These are phyloP conservation scores for Trichoderma atrobrunneum DNA, from an alignment of 2,329 filamentous ascomycete species.

Conservation along the genomic window DNA sequence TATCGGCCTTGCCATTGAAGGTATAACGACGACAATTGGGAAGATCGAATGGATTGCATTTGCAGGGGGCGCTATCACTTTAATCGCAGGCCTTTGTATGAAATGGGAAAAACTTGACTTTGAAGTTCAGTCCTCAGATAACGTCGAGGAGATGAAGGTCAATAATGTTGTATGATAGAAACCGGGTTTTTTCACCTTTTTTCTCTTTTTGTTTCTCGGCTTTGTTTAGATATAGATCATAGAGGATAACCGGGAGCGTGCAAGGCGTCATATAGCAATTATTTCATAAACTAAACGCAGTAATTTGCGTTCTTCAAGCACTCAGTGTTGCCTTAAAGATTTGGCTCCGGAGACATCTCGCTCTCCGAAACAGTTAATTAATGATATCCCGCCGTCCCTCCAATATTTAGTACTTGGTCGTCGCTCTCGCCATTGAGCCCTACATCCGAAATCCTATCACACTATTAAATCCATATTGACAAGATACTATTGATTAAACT, in stretches of 20 bases:
- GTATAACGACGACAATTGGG: constrained; percentile 29
- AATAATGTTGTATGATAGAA: not conserved
- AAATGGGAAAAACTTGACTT: constrained; percentile 31
- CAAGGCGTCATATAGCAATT: not conserved
- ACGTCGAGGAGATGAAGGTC: not conserved
- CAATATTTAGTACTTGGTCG: not conserved
- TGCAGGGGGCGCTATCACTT: constrained; percentile 27
- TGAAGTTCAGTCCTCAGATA: not conserved
- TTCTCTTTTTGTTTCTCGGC: not conserved
- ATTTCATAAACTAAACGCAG: too few species aligned
- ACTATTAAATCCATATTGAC: not conserved
- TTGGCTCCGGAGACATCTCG: not conserved
- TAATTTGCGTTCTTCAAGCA: too few species aligned
- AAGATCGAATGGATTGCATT: constrained; percentile 29
- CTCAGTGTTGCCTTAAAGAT: not conserved
- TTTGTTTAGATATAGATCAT: not conserved
- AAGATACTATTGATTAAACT: not conserved
- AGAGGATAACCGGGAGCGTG: not conserved
- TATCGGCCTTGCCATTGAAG: constrained; percentile 22
- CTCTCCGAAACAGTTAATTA: not conserved
- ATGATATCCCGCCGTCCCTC: not conserved
- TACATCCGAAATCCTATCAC: not conserved
- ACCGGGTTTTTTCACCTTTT: not conserved
- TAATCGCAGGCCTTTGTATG: constrained; percentile 30
- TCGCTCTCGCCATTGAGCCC: not conserved